Base-by-base conservation (phyloP, 208 protist genomes). In the Crithidia fasciculata region DNA sequence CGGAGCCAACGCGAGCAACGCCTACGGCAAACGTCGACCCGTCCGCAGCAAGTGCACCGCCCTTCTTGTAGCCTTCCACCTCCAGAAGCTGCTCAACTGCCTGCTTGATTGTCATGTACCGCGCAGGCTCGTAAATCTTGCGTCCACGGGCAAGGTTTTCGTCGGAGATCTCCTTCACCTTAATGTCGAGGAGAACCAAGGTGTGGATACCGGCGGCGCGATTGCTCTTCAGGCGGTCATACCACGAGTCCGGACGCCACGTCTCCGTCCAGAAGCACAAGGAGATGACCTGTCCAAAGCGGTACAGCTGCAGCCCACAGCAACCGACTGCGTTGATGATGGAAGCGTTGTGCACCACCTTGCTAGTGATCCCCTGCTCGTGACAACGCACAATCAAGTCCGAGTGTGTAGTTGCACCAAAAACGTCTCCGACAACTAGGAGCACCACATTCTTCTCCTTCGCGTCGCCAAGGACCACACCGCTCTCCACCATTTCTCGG, bases 401-500 rank as follows among this genome's bases (percentile, higher is more conserved):
- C 0, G 95, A 97, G 76, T 99, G 99, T 3, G 99, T 99, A 0
- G 99, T 99, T 0, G 99, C 99, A 9, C 98, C 95, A 87, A 99
- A 99, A 18, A 99, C 98, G 80, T 99, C 99, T 44, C 99, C 99
- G 40, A 99, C 99, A 28, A 99, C 99, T 6, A 99, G 94, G 7
- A 99, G 87, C 5, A 96, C 96, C 8, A 99, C 93, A 28, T 96
- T 90, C 61, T 98, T 93, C 18, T 74, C 78, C 16, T 83, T 74
- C 3, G 97, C 96, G 6, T 96, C 80, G 2, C 95, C 78, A 19
- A 99, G 80, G 2, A 99, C 98, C 8, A 71, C 87, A 4, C 92
- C 92, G 68, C 85, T 92, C 80, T 99, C 98, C 4, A 99, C 98
- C 69, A 97, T 88, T 50, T 99, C 97, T 50, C 98, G 67, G 83